phyloP scores from a whole-genome alignment of 2,329 filamentous ascomycete genomes.

The Nemania sp. region DNA sequence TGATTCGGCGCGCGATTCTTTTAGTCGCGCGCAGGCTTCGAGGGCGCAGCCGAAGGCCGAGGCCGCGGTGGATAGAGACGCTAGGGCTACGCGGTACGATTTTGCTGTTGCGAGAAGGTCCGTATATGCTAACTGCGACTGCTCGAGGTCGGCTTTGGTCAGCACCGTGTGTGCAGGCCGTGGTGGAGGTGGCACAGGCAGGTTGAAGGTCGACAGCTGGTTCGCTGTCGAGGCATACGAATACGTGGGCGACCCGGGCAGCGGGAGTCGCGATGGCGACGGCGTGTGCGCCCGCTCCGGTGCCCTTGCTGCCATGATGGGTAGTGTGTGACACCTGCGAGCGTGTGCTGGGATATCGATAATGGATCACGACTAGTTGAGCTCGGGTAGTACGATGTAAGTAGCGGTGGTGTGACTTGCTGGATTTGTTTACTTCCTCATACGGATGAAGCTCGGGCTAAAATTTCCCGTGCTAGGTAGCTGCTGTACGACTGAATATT shows the following conservation, averaged over 20 bases:
- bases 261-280: slow-evolving; percentile 59
- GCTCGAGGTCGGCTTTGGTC: slow-evolving; percentile 64
- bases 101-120: slow-evolving; percentile 66
- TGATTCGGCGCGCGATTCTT: slow-evolving; percentile 65
- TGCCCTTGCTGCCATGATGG: slow-evolving; percentile 33
- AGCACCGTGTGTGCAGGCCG: slow-evolving; percentile 62
- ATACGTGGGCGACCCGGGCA: slow-evolving; percentile 66
- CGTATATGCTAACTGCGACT: slow-evolving; percentile 64
- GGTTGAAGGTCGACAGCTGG: slow-evolving; percentile 60
- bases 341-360: neutral
- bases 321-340: neutral
- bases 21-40: slow-evolving; percentile 68
- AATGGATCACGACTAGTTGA: too few relatives aligned
- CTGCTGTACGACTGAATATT: neutral
- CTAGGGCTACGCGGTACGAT: slow-evolving; percentile 64
- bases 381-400: too few relatives aligned
- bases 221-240: slow-evolving; percentile 66
- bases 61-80: slow-evolving; percentile 62
- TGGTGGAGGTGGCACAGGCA: slow-evolving; percentile 64
- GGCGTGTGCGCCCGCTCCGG: slow-evolving; percentile 49
- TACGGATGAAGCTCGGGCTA: slow-evolving; percentile 16
- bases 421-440: slow-evolving; percentile 21
- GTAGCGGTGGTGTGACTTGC: slow-evolving; percentile 14
- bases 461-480: slow-evolving; percentile 1
- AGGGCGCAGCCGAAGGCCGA: slow-evolving; percentile 67